These are phyloP conservation scores for Dictyostelium purpureum DNA, from an alignment of 78 protist species.

Conservation along the genomic window DNA sequence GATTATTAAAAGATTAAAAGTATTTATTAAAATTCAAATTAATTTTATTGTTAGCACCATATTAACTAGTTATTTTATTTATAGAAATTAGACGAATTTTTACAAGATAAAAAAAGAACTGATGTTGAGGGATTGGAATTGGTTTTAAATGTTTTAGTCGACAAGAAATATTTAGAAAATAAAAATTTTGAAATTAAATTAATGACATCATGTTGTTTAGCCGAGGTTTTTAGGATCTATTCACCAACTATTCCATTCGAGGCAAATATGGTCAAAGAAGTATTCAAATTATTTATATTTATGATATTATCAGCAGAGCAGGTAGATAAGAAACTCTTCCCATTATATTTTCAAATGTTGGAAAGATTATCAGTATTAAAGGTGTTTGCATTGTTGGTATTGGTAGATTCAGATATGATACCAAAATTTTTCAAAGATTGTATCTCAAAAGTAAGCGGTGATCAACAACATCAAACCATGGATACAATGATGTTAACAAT, in stretches of 20 bases:
- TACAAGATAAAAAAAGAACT: slow-evolving; percentile 6
- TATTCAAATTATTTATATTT: slow-evolving; percentile 5
- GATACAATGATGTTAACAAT: background rate
- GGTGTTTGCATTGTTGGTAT: slow-evolving; percentile 27
- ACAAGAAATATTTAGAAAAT: background rate
- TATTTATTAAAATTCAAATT: background rate
- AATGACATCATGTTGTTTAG: slow-evolving; percentile 44
- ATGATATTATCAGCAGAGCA: background rate
- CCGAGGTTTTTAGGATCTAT: slow-evolving; percentile 13
- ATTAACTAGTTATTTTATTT: no score
- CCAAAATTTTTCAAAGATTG: slow-evolving; percentile 4
- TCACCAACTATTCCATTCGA: slow-evolving; percentile 44
- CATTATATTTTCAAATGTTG: slow-evolving; percentile 39
- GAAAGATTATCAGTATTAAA: slow-evolving; percentile 24
- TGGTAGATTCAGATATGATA: background rate
- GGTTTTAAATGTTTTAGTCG: background rate
- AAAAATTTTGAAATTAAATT: slow-evolving; percentile 34
- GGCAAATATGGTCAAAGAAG: background rate
- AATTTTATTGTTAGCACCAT: background rate
- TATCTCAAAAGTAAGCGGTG: background rate
- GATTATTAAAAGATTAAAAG: slow-evolving; percentile 66
- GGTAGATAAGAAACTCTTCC: slow-evolving; percentile 7
- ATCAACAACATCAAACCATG: background rate
- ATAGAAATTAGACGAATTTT: slow-evolving; percentile 52
- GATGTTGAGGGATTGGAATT: background rate